These are phyloP conservation scores for Zalaria obscura DNA, from an alignment of 2,329 filamentous ascomycete genomes.

Conservation along the genomic window DNA sequence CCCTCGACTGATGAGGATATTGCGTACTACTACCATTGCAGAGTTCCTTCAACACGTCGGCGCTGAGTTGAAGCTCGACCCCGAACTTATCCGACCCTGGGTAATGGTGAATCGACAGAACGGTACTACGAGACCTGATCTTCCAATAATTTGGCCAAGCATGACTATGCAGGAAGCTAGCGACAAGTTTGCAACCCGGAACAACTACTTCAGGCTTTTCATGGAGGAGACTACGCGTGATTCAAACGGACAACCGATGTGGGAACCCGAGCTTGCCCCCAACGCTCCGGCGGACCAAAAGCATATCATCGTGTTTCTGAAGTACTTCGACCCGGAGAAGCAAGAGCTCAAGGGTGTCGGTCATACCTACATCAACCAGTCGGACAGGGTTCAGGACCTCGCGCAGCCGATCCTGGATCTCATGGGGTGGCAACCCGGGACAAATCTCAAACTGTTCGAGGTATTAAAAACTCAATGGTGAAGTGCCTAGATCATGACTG, in stretches of 20 bases:
- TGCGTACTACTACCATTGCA: slow-evolving; percentile 59
- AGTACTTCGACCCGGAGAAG: slow-evolving; percentile 69
- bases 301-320: slow-evolving; percentile 75
- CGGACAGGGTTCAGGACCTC: slow-evolving; percentile 78
- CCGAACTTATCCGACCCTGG: slow-evolving; percentile 70
- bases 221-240: slow-evolving; percentile 62
- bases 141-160: slow-evolving; percentile 62
- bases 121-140: slow-evolving; percentile 85
- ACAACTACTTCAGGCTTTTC: slow-evolving; percentile 63
- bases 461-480: slow-evolving; percentile 21
- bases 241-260: slow-evolving; percentile 56
- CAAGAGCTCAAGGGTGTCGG: slow-evolving; percentile 66
- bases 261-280: slow-evolving; percentile 44
- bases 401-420: slow-evolving; percentile 61
- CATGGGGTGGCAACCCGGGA: slow-evolving; percentile 75
- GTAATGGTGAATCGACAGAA: slow-evolving; percentile 98
- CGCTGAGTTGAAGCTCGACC: slow-evolving; percentile 51
- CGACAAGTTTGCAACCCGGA: slow-evolving; percentile 54
- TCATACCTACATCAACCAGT: slow-evolving; percentile 75
- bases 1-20: slow-evolving; percentile 57
- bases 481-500: slow-evolving; percentile 38
- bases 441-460: slow-evolving; percentile 65
- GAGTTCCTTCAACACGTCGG: slow-evolving; percentile 63
- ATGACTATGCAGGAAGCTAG: slow-evolving; percentile 55
- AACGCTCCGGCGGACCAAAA: slow-evolving; percentile 29